Percentiles rank a stretch among this genome's conserved stretches.
Evolutionary conservation across 2,329 filamentous ascomycete genomes (phyloP).

Genomic region (Bipolaris oryzae): DNA sequence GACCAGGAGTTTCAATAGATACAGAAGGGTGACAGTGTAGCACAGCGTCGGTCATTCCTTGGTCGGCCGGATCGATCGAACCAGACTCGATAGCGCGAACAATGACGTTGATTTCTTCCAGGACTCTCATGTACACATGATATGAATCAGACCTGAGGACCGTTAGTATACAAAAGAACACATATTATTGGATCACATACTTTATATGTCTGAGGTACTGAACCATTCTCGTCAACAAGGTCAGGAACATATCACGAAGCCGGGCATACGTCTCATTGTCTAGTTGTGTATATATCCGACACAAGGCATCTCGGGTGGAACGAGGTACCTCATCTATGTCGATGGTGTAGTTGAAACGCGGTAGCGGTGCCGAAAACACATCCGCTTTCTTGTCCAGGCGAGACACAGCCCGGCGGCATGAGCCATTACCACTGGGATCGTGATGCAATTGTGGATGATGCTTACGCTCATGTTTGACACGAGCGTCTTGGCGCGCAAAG

Average conservation of each 20-base stretch:
- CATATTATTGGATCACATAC: neutral
- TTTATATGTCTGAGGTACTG: neutral
- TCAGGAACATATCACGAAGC: neutral
- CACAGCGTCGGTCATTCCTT: neutral
- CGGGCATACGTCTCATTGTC: neutral
- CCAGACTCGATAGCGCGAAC: neutral
- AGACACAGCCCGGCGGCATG: neutral
- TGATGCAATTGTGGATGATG: conserved; percentile 13
- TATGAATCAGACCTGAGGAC: neutral
- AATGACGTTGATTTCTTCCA: neutral
- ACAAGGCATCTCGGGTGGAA: neutral
- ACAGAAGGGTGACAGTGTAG: neutral
- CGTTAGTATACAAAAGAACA: neutral
- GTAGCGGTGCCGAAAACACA: neutral
- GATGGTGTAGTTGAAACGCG: neutral
- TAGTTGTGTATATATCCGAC: neutral
- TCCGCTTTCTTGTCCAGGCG: neutral
- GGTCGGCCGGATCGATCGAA: neutral
- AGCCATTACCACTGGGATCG: conserved; percentile 2
- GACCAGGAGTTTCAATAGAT: neutral
- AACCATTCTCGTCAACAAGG: neutral
- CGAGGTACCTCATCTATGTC: neutral
- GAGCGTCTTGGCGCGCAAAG: conserved; percentile 18
- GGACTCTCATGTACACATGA: neutral
- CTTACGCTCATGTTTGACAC: conserved; percentile 17